Evolutionary conservation across 257 asterid genomes (phyloP).

Genomic region (Penstemon davidsonii): DNA sequence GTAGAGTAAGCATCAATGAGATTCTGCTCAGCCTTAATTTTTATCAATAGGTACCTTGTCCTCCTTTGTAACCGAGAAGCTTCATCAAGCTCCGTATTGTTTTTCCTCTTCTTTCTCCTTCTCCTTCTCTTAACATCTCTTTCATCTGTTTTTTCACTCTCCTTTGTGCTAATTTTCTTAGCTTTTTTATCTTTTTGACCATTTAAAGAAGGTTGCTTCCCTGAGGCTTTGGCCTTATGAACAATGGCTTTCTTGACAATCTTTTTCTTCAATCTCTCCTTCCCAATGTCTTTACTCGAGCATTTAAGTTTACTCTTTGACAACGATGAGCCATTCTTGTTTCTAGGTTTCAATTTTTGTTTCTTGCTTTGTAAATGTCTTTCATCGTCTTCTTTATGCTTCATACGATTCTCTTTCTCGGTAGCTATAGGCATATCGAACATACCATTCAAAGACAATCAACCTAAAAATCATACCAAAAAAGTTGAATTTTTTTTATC

Average conservation of each 20-base stretch:
- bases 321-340: constrained; percentile 33
- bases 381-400: constrained; percentile 34
- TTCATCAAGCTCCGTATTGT: constrained; percentile 65
- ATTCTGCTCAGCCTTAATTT: constrained; percentile 93
- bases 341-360: constrained; percentile 44
- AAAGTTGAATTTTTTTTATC: not conserved
- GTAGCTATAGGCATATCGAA: constrained; percentile 56
- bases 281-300: constrained; percentile 37
- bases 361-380: constrained; percentile 43
- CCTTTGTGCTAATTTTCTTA: constrained; percentile 24
- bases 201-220: constrained; percentile 45
- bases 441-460: constrained; percentile 30
- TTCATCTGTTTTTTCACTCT: constrained; percentile 31
- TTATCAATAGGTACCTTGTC: constrained; percentile 78
- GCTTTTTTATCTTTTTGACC: constrained; percentile 31
- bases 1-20: constrained; percentile 93
- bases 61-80: constrained; percentile 85
- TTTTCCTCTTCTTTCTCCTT: constrained; percentile 58
- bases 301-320: constrained; percentile 37
- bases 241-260: constrained; percentile 41
- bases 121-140: constrained; percentile 44
- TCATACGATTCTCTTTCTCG: constrained; percentile 36
- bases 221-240: constrained; percentile 46
- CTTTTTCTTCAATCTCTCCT: constrained; percentile 43
- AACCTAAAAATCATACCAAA: constrained; percentile 34